Evolutionary conservation across 768 basidiomycete species (phyloP), one percentile per base, ranked within the genome.

Genomic region (Lactifluus rugatus): DNA sequence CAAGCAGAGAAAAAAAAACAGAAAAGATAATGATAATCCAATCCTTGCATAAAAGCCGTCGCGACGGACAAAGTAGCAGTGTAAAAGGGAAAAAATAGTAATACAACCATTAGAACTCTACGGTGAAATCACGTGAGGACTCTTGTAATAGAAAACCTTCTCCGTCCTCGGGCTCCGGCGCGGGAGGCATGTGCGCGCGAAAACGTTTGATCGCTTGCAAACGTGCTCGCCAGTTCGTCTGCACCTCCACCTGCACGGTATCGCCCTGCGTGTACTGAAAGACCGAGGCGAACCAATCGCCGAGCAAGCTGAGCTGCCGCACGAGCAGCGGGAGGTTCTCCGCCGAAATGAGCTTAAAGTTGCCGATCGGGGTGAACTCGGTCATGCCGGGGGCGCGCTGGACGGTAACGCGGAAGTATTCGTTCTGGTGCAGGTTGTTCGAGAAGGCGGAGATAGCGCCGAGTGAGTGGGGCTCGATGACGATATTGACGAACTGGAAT

Each of bases 401-500:
- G 17, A 98, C 79, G 14, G 84, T 90, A 59, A 98, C 84, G 68
- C 91, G 93, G 81, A 96, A 99, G 72, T 92, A 97, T 69, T 97
- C 93, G 71, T 89, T 88, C 71, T 95, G 91, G 67, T 93, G 85
- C 32, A 82, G 66, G 65, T 84, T 87, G 68, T 89, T 84, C 5
- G 89, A 90, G 70, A 86, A 92, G 31, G 91, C 89, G 3, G 89
- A 84, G 60, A 90, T 86, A 34, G 87, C 81, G 31, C 88, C 90
- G 52, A 84, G 74, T 13, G 90, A 92, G 70, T 90, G 93, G 0
- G 96, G 93, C 66, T 96, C 91, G 68, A 99, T 86, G 66, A 99
- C 85, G 67, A 99, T 91, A 73, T 98, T 98, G 67, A 97, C 83
- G 67, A 95, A 97, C 69, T 97, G 94, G 77, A 95, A 99, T 67